These are phyloP conservation scores for Raffaelea albimanens DNA, from an alignment of 2,329 filamentous ascomycete species.

Conservation along the genomic window DNA sequence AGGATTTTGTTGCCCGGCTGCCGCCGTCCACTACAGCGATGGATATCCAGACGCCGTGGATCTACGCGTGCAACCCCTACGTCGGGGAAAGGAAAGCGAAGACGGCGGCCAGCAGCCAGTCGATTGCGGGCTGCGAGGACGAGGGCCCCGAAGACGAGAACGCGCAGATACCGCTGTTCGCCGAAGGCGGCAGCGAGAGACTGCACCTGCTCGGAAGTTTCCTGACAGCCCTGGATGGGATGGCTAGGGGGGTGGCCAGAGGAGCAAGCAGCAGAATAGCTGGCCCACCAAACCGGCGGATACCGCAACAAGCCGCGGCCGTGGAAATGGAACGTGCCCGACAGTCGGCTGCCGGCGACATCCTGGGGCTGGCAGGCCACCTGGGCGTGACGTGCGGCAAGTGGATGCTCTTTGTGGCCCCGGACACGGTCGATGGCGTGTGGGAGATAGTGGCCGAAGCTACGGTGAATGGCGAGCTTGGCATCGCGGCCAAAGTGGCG, in stretches of 20 bases:
- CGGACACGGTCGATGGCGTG: constrained; percentile 44
- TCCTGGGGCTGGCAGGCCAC: constrained; percentile 51
- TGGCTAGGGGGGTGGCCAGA: constrained; percentile 24
- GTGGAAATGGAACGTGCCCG: constrained; percentile 40
- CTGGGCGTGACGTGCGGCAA: constrained; percentile 57
- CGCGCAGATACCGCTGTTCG: constrained; percentile 37
- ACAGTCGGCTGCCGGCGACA: constrained; percentile 38
- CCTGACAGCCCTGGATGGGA: constrained; percentile 22
- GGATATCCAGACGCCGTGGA: constrained; percentile 48
- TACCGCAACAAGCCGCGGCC: constrained; percentile 25
- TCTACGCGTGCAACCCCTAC: constrained; percentile 62
- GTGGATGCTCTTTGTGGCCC: constrained; percentile 66
- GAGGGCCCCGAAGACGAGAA: constrained; percentile 37
- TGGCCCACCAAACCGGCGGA: constrained; percentile 20
- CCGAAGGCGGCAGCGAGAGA: constrained; percentile 41
- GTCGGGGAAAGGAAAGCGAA: constrained; percentile 25
- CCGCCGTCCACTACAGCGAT: constrained; percentile 54
- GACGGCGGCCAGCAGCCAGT: constrained; percentile 25
- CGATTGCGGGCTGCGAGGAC: constrained; percentile 35
- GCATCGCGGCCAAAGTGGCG: constrained; percentile 64
- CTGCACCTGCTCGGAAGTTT: constrained; percentile 37
- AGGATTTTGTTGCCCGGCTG: constrained; percentile 54
- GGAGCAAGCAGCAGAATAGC: too few relatives aligned
- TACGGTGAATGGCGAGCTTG: constrained; percentile 60
- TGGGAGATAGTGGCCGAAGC: constrained; percentile 61